Conservation (phyloP, 2,329 filamentous ascomycete species). For the Pseudomassariella vexata region DNA sequence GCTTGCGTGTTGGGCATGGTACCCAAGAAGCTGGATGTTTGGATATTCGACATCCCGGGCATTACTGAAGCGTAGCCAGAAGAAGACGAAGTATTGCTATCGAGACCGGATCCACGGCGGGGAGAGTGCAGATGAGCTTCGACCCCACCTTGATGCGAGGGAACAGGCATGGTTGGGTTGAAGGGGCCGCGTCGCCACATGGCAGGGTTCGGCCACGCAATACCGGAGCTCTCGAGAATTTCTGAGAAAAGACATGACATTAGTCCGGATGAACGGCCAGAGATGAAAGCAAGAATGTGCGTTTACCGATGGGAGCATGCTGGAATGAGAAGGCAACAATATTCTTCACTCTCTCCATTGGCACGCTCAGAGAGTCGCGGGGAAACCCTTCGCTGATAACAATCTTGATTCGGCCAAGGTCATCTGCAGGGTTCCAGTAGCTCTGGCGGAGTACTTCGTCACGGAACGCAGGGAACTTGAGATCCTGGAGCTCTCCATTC, state of each 20-base stretch:
- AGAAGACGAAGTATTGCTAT: slow-evolving; percentile 11
- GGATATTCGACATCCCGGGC: slow-evolving; percentile 14
- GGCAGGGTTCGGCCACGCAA: slow-evolving; percentile 72
- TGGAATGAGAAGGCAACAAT: slow-evolving; percentile 77
- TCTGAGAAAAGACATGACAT: slow-evolving; percentile 37
- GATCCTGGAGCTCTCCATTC: slow-evolving; percentile 51
- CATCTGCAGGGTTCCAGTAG: slow-evolving; percentile 67
- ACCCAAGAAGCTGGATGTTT: slow-evolving; percentile 13
- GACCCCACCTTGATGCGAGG: slow-evolving; percentile 34
- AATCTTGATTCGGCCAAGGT: slow-evolving; percentile 69
- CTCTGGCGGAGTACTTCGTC: slow-evolving; percentile 61
- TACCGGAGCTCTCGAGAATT: slow-evolving; percentile 64
- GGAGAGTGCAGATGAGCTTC: slow-evolving; percentile 62
- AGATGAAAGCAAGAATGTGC: slow-evolving; percentile 27
- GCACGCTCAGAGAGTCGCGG: slow-evolving; percentile 41
- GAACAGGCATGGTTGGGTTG: slow-evolving; percentile 33
- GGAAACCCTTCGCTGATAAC: slow-evolving; percentile 69
- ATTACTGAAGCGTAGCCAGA: slow-evolving; percentile 10
- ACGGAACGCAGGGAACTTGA: slow-evolving; percentile 70
- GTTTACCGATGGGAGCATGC: slow-evolving; percentile 70
- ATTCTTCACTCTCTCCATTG: slow-evolving; percentile 65
- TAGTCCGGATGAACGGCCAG: slow-evolving; percentile 37
- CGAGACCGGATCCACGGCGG: slow-evolving; percentile 27
- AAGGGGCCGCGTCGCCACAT: slow-evolving; percentile 57
- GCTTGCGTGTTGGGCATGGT: slow-evolving; percentile 23